phyloP scores from a whole-genome alignment of 495 filamentous ascomycete genomes.

The Cudoniella acicularis region DNA sequence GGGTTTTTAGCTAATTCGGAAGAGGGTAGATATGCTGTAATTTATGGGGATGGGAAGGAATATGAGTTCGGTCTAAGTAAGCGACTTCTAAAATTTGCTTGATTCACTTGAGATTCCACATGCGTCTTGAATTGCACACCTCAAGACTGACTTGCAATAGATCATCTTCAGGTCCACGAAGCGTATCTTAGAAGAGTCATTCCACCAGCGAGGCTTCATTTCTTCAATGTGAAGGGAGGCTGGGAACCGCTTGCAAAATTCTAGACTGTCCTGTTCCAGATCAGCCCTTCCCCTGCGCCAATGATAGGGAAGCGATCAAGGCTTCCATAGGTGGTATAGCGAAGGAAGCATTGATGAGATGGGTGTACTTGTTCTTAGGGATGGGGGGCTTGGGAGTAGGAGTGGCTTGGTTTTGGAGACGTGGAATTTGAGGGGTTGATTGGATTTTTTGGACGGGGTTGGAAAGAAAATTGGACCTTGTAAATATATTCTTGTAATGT shows the following conservation, averaged over 20 bases:
- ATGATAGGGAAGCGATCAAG: slow-evolving; percentile 35
- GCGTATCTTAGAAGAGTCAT: slow-evolving; percentile 1
- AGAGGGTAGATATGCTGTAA: neutral
- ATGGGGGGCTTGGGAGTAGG: neutral
- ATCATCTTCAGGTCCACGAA: slow-evolving; percentile 5
- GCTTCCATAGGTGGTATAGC: slow-evolving; percentile 2
- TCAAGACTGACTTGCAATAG: neutral
- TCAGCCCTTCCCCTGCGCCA: slow-evolving; percentile 26
- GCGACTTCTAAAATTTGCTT: neutral
- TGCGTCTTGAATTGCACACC: no score
- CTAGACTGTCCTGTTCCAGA: slow-evolving; percentile 28
- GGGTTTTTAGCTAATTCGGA: no score
- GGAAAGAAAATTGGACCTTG: no score
- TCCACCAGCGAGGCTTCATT: slow-evolving; percentile 12
- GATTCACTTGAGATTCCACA: neutral
- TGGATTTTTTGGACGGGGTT: no score
- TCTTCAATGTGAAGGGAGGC: slow-evolving; percentile 27
- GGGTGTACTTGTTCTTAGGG: neutral
- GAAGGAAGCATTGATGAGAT: slow-evolving; percentile 4
- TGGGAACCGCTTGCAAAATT: slow-evolving; percentile 34
- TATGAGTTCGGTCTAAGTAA: neutral
- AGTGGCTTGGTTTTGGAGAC: neutral
- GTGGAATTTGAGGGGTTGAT: no score
- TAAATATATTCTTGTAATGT: no score
- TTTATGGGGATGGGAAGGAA: neutral